A percentile compares a stretch with the other conserved stretches of the same genome.
These are phyloP conservation scores for Discostella stelligera DNA, from an alignment of 352 stramenopile genomes.

Conservation along the genomic window DNA sequence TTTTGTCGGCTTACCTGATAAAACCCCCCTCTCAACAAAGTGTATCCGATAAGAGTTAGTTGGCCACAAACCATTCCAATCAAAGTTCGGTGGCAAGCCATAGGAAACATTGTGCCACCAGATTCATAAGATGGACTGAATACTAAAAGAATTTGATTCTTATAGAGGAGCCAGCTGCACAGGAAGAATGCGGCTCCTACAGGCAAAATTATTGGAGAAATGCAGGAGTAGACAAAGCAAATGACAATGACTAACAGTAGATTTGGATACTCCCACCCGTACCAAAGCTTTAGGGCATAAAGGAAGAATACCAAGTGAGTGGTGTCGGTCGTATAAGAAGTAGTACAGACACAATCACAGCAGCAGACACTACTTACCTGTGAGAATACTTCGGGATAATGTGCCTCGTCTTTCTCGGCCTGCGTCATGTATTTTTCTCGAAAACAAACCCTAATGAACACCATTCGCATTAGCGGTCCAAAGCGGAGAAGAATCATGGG, in stretches of 20 bases:
- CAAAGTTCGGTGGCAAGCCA: slow-evolving; percentile 74
- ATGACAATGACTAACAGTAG: slow-evolving; percentile 85
- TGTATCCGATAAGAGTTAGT: slow-evolving; percentile 61
- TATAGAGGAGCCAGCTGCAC: slow-evolving; percentile 82
- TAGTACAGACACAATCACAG: background rate
- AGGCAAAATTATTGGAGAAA: slow-evolving; percentile 74
- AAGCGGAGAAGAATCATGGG: slow-evolving; percentile 75
- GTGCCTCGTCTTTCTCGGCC: slow-evolving; percentile 71
- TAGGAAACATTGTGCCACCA: slow-evolving; percentile 81
- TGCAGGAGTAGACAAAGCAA: slow-evolving; percentile 69
- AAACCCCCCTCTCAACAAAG: slow-evolving; percentile 45
- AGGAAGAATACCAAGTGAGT: slow-evolving; percentile 33
- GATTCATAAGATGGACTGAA: slow-evolving; percentile 83
- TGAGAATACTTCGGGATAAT: slow-evolving; percentile 39
- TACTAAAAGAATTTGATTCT: slow-evolving; percentile 86
- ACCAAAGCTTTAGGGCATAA: slow-evolving; percentile 2
- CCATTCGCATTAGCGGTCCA: slow-evolving; percentile 64
- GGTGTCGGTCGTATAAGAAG: no score
- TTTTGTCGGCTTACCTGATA: slow-evolving; percentile 39
- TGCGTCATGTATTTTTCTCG: slow-evolving; percentile 67
- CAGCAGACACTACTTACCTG: slow-evolving; percentile 28
- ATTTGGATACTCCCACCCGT: slow-evolving; percentile 79
- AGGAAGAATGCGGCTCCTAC: slow-evolving; percentile 83
- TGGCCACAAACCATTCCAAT: slow-evolving; percentile 70
- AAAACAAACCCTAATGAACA: slow-evolving; percentile 64